Conservation (phyloP, 2,329 filamentous ascomycete species). For the Metarhizium anisopliae region DNA sequence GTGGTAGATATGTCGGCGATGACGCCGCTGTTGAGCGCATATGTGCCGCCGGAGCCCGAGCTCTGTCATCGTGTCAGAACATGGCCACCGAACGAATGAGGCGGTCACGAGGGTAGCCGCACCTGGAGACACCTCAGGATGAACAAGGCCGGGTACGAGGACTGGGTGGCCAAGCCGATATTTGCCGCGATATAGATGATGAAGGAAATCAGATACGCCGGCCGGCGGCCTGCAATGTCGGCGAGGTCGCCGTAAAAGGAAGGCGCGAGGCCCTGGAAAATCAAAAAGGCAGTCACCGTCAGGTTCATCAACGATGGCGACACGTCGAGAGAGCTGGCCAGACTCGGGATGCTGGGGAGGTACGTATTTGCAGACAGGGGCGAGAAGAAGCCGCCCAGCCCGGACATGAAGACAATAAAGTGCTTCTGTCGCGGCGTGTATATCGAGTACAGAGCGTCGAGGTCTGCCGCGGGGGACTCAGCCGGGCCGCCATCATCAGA, state of each 20-base stretch:
- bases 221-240: constrained; percentile 38
- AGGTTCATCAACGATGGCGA: constrained; percentile 26
- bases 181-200: constrained; percentile 35
- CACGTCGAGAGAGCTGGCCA: constrained; percentile 28
- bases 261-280: constrained; percentile 44
- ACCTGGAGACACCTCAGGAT: constrained; percentile 38
- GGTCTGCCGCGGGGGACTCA: neutral
- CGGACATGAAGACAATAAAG: constrained; percentile 6
- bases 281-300: constrained; percentile 32
- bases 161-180: constrained; percentile 33
- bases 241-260: constrained; percentile 40
- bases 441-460: constrained; percentile 2
- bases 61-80: constrained; percentile 14
- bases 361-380: constrained; percentile 24
- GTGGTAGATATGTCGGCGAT: constrained; percentile 48
- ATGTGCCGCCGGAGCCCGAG: constrained; percentile 41
- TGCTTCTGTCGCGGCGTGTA: constrained; percentile 4
- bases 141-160: constrained; percentile 33
- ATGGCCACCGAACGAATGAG: too few relatives aligned
- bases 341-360: constrained; percentile 33
- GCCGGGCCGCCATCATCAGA: too few relatives aligned
- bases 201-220: constrained; percentile 38
- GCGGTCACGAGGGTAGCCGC: too few relatives aligned
- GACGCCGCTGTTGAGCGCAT: constrained; percentile 43
- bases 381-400: constrained; percentile 6